phyloP scores from a whole-genome alignment of 176 grass and related monocot genomes.

The Coix lacrymajobi region DNA sequence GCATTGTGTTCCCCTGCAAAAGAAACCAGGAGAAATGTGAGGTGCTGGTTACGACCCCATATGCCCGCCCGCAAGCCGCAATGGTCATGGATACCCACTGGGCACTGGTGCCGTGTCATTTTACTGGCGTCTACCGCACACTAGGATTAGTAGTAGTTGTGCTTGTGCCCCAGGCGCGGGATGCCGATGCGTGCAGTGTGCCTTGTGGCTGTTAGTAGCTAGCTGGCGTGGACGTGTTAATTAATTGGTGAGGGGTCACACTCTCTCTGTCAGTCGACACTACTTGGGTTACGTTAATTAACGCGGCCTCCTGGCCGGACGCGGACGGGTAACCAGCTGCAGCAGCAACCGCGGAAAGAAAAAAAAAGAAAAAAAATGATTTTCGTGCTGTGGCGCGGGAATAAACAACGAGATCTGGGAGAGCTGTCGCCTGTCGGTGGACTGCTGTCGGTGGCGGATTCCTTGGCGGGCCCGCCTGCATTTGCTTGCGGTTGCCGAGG shows the following conservation, averaged over 20 bases:
- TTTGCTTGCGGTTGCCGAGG: neutral
- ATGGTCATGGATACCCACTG: neutral
- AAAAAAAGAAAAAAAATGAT: neutral
- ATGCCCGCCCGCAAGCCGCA: too few species aligned
- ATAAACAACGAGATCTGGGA: conserved; percentile 15
- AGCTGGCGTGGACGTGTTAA: neutral
- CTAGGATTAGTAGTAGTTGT: neutral
- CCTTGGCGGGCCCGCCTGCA: conserved; percentile 13
- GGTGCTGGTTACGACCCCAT: neutral
- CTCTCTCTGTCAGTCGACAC: neutral
- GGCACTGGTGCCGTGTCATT: neutral
- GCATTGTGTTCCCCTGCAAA: neutral
- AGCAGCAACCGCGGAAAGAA: neutral
- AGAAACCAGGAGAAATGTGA: neutral
- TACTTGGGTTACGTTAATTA: neutral
- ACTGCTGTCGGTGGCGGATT: conserved; percentile 70
- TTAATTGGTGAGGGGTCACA: conserved; percentile 16
- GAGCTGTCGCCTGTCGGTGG: conserved; percentile 82
- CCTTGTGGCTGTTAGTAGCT: neutral
- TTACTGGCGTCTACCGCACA: neutral
- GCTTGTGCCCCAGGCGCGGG: neutral
- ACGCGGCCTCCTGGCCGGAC: conserved; percentile 13
- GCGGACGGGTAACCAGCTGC: neutral
- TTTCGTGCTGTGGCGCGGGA: neutral
- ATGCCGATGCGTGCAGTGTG: neutral